These are phyloP conservation scores for Boeremia lycopersici DNA, from an alignment of 2,329 filamentous ascomycete species.

Conservation along the genomic window DNA sequence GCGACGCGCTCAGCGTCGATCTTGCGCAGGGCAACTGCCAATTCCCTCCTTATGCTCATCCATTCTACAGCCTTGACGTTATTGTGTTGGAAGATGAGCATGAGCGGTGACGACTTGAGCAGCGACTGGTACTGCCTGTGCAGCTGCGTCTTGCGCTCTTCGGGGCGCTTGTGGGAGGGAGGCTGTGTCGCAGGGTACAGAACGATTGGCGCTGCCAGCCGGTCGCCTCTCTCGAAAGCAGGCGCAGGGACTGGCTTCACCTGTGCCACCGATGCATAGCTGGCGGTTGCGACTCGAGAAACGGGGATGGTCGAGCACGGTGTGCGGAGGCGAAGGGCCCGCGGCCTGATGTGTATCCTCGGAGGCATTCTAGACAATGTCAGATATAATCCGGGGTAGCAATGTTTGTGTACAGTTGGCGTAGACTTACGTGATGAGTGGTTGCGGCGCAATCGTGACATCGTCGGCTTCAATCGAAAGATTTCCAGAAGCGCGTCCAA, in stretches of 20 bases:
- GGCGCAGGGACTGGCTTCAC: slow-evolving; percentile 59
- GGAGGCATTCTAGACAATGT: slow-evolving; percentile 42
- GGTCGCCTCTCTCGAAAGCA: slow-evolving; percentile 56
- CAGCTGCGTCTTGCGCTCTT: slow-evolving; percentile 89
- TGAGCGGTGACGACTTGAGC: slow-evolving; percentile 81
- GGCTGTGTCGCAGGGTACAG: slow-evolving; percentile 73
- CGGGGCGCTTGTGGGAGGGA: slow-evolving; percentile 82
- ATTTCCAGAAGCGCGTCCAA: slow-evolving; percentile 35
- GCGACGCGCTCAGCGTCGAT: slow-evolving; percentile 73
- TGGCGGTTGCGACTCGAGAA: slow-evolving; percentile 40
- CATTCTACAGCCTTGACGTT: slow-evolving; percentile 77
- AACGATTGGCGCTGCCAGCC: slow-evolving; percentile 53
- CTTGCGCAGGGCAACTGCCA: slow-evolving; percentile 65
- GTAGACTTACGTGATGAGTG: slow-evolving; percentile 36
- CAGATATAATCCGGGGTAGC: background rate
- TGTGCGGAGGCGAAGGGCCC: slow-evolving; percentile 36
- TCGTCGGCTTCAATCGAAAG: slow-evolving; percentile 8
- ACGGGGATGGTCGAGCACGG: slow-evolving; percentile 33
- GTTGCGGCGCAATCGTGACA: slow-evolving; percentile 30
- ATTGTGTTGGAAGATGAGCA: slow-evolving; percentile 85
- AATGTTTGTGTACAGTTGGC: background rate
- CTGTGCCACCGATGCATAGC: slow-evolving; percentile 58
- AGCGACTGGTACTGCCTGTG: slow-evolving; percentile 86
- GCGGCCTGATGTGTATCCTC: slow-evolving; percentile 45
- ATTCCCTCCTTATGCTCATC: slow-evolving; percentile 72